Evolutionary conservation across 768 basidiomycete species (phyloP).

Genomic region (Calocybe indica): DNA sequence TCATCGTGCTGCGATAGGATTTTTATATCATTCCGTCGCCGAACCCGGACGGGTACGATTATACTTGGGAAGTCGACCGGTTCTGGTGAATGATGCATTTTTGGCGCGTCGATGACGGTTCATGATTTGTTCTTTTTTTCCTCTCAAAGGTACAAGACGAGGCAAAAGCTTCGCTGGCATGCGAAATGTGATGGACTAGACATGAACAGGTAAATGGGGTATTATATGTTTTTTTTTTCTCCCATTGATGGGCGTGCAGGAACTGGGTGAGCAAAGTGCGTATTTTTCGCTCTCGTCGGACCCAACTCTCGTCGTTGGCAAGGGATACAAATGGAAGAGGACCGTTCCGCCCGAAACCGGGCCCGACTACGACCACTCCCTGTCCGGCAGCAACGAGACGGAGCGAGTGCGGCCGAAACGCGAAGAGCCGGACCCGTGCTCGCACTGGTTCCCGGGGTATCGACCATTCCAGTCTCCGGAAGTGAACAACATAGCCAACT

Average conservation of each 20-base stretch:
- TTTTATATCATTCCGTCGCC: constrained; percentile 65
- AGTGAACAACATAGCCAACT: constrained; percentile 69
- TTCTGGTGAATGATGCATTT: constrained; percentile 40
- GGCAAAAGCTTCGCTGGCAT: constrained; percentile 43
- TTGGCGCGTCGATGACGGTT: background rate
- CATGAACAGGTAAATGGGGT: constrained; percentile 55
- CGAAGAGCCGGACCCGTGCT: constrained; percentile 49
- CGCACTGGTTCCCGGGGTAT: constrained; percentile 70
- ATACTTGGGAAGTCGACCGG: constrained; percentile 66
- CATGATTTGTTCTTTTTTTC: background rate
- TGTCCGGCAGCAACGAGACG: background rate
- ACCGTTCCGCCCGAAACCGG: constrained; percentile 9
- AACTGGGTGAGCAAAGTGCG: constrained; percentile 46
- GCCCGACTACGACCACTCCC: constrained; percentile 10
- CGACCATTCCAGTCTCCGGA: constrained; percentile 75
- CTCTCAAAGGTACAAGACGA: constrained; percentile 57
- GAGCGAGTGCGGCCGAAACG: constrained; percentile 9
- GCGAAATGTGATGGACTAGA: constrained; percentile 65
- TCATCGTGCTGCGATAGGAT: constrained; percentile 27
- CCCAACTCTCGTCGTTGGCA: constrained; percentile 1
- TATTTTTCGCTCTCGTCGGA: background rate
- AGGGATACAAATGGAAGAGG: constrained; percentile 70
- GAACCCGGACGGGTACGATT: constrained; percentile 70
- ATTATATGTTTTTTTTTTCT: background rate
- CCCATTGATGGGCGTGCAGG: constrained; percentile 22